These are phyloP conservation scores for Jimgerdemannia flammicorona DNA, from an alignment of 192 early-diverging fungal genomes.

Conservation along the genomic window DNA sequence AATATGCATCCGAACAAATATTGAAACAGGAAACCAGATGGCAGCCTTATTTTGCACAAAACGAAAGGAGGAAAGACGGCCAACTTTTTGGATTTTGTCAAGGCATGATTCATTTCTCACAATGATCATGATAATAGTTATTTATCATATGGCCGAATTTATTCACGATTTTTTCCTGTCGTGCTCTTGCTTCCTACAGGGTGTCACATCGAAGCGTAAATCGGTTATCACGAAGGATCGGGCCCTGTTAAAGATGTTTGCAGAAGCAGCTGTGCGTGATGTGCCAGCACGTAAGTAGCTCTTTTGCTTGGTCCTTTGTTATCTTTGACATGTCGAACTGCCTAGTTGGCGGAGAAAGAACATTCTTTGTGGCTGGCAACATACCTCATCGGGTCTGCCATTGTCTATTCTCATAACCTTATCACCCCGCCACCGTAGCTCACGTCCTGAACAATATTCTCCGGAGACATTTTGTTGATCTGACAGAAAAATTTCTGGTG, in stretches of 20 bases:
- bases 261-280: constrained; percentile 68
- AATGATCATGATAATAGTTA: not conserved
- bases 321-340: not conserved
- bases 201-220: constrained; percentile 68
- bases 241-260: constrained; percentile 71
- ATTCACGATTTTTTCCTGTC: no score
- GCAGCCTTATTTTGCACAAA: not conserved
- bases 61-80: not conserved
- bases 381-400: no score
- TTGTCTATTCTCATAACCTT: constrained; percentile 5
- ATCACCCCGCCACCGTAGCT: constrained; percentile 26
- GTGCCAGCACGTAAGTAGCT: constrained; percentile 52
- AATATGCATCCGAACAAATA: not conserved
- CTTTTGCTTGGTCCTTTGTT: not conserved
- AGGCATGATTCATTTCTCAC: not conserved
- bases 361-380: no score
- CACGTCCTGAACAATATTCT: constrained; percentile 90
- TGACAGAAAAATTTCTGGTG: constrained; percentile 91
- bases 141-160: no score
- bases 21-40: not conserved
- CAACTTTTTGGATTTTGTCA: constrained; percentile 1
- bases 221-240: constrained; percentile 81
- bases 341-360: no score
- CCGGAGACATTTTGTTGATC: constrained; percentile 86
- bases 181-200: constrained; percentile 19